Percentiles rank a stretch among this genome's conserved stretches.
Evolutionary conservation across 148 eudicot species (phyloP).

Genomic region (Salicornia ramosissima): DNA sequence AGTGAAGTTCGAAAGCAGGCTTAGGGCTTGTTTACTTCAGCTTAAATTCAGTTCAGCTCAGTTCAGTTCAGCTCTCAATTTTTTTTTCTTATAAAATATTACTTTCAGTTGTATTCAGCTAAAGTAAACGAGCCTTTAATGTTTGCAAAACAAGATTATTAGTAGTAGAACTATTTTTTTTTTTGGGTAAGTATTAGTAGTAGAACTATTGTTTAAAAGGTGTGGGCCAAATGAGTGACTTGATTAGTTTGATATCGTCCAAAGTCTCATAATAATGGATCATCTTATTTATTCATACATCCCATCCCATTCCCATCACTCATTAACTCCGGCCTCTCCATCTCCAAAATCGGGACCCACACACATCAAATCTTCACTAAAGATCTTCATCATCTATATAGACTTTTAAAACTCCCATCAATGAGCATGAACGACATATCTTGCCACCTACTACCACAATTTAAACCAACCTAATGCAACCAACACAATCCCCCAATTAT

Average conservation of each 20-base stretch:
- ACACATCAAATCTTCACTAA: conserved; percentile 4
- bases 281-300: conserved; percentile 12
- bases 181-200: no score
- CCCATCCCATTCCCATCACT: conserved; percentile 7
- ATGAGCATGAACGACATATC: background rate
- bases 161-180: no score
- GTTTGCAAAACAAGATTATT: no score
- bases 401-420: background rate
- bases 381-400: background rate
- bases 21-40: no score
- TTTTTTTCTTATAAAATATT: no score
- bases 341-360: conserved; percentile 16
- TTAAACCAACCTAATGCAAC: background rate
- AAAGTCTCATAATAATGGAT: conserved; percentile 13
- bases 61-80: no score
- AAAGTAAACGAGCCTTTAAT: no score
- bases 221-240: conserved; percentile 20
- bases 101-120: no score
- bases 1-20: no score
- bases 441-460: conserved; percentile 9
- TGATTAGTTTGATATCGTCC: conserved; percentile 12
- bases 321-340: background rate
- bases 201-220: background rate
- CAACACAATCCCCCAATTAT: background rate
- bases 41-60: no score